These are phyloP conservation scores for Pythium folliculosum DNA, from an alignment of 352 stramenopile genomes.

Conservation along the genomic window DNA sequence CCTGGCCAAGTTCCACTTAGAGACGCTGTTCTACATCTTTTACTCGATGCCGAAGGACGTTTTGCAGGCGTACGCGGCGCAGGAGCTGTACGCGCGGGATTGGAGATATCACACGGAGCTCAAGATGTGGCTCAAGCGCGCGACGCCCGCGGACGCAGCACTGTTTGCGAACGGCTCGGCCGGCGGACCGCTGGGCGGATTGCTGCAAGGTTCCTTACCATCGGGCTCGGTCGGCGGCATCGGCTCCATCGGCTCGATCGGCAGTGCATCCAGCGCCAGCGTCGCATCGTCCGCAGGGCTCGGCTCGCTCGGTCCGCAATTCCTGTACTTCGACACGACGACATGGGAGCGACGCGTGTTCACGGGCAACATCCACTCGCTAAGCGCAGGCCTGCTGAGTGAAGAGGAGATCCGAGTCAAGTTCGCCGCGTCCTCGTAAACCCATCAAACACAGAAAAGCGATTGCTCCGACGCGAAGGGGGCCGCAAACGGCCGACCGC, in stretches of 20 bases:
- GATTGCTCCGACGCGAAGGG: neutral
- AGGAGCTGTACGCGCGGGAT: constrained; percentile 92
- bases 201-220: constrained; percentile 27
- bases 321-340: constrained; percentile 95
- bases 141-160: constrained; percentile 59
- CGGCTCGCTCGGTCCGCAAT: constrained; percentile 73
- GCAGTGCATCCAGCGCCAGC: constrained; percentile 45
- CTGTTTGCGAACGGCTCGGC: constrained; percentile 44
- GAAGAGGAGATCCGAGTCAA: constrained; percentile 96
- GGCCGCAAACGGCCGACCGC: too few species aligned
- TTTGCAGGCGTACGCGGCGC: constrained; percentile 90
- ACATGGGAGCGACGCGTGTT: constrained; percentile 95
- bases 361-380: constrained; percentile 86
- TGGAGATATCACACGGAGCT: constrained; percentile 97
- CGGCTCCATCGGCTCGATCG: constrained; percentile 62
- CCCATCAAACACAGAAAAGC: neutral
- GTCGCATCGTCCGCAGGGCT: constrained; percentile 29
- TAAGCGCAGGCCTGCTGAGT: constrained; percentile 88
- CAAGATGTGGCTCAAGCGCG: constrained; percentile 97
- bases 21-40: constrained; percentile 99
- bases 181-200: neutral
- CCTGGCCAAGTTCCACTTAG: constrained; percentile 97
- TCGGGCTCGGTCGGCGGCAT: constrained; percentile 33
- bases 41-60: constrained; percentile 98
- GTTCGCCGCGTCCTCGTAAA: constrained; percentile 81